Conservation (phyloP, 2,329 filamentous ascomycete genomes). For the Parastagonospora avenae region DNA sequence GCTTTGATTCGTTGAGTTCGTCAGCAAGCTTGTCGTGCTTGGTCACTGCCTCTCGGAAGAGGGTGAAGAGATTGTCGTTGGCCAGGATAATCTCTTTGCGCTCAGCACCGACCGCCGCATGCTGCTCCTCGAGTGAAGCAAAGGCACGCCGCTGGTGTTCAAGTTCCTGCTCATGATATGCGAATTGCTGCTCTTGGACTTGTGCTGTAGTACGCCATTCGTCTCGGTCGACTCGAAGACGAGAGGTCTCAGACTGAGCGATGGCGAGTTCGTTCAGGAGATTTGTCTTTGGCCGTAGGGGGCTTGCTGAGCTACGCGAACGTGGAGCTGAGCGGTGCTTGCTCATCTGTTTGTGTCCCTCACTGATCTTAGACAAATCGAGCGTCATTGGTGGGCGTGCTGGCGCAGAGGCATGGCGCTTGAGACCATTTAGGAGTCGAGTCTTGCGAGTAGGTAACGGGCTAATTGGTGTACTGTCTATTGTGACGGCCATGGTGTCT, state of each 20-base stretch:
- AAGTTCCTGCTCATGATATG: background rate
- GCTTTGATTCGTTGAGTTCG: slow-evolving; percentile 8
- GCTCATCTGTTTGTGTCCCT: background rate
- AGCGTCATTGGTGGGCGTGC: background rate
- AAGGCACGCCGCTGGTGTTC: background rate
- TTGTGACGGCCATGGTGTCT: background rate
- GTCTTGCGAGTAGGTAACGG: background rate
- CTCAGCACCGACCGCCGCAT: background rate
- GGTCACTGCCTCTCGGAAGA: background rate
- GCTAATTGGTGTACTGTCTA: background rate
- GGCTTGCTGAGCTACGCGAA: background rate
- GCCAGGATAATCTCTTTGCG: slow-evolving; percentile 3
- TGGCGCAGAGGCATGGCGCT: slow-evolving; percentile 11
- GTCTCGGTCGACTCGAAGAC: slow-evolving; percentile 11
- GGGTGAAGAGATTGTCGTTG: slow-evolving; percentile 1
- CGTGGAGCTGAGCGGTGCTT: background rate
- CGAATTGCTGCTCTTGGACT: slow-evolving; percentile 5
- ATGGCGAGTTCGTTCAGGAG: slow-evolving; percentile 5
- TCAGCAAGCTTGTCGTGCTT: slow-evolving; percentile 10
- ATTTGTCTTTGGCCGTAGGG: background rate
- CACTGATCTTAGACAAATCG: background rate
- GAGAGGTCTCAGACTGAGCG: slow-evolving; percentile 2
- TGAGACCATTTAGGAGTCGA: background rate
- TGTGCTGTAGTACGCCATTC: slow-evolving; percentile 7
- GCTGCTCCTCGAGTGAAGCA: background rate